Base-by-base conservation (phyloP, 345 rosid species). In the Durio zibethinus region DNA sequence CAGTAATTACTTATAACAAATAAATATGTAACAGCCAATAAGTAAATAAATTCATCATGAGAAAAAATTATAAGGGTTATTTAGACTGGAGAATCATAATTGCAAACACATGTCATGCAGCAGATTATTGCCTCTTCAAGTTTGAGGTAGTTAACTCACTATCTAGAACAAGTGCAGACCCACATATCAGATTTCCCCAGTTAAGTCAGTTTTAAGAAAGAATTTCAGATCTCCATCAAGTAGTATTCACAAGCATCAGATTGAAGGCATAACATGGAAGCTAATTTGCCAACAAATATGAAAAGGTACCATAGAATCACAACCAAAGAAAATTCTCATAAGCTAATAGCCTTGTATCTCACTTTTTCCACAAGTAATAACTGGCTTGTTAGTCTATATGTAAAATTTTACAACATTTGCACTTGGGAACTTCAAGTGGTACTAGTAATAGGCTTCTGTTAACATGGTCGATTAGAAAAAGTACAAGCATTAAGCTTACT, bases 1-100 rank as follows among this genome's bases (percentile, higher is more conserved):
- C 85, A 88, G 65, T 38, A 54, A 54, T 67, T 67, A 77, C 16
- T 50, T 40, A 16, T 36, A 38, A 53, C 27, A 45, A 42, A 60
- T 43, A 75, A 57, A 42, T 1, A 4, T 3, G 31, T 16, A 57
- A 45, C 29, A 16, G 29, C 18, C 45, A 75, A 25, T 27, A 57
- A 40, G 53, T 40, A 50, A 43, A 31, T 20, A 23, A 16, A 56
- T 74, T 20, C 50, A 45, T 47, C 38, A 66, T n/a, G 31, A 12
- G 56, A 48, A 33, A 15, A 66, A 35, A 20, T 31, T 14, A 76
- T 8, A 48, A 63, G 64, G 38, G 7, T 31, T 0, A 40, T 15
- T 16, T 27, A 59, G 60, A 75, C 29, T 36, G 23, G 33, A 72
- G 48, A 52, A 33, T 54, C 48, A 5, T 15, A 18, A 76, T 35